Evolutionary conservation across 352 stramenopile species (phyloP), one percentile per base, ranked within the genome.

Genomic region (Phytophthora pseudosyringae): DNA sequence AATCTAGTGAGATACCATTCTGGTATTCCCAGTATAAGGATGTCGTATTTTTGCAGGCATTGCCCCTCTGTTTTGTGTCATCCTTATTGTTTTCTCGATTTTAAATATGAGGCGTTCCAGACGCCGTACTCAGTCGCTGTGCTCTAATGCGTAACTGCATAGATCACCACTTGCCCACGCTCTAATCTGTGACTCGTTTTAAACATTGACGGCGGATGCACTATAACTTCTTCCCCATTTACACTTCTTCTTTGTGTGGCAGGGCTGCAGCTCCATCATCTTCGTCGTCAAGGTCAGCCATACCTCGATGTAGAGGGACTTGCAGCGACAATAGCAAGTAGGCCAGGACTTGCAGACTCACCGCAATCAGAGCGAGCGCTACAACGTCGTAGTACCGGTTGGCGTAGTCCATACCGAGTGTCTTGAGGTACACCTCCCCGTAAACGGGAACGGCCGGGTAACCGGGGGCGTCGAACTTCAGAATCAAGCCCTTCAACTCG

Each of bases 401-500:
- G 18, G 76, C 75, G 40, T 89, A 90, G 67, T 94, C 82, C 83
- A 93, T 92, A 41, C 83, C 84, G 29, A 94, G 73, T 25, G 86
- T 93, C 66, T 90, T 88, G 55, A 94, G 76, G 52, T 92, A 94
- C 12, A 94, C 86, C 47, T 94, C 86, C 26, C 86, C 86, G 43
- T 94, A 92, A 6, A 94, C 82, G 0, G 86, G 86, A 25, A 94
- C 78, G 15, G 71, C 69, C 12, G 84, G 82, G 67, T 94, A 93
- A 25, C 86, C 86, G 0, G 84, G 81, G 8, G 86, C 86, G 46
- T 94, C 73, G 46, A 94, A 94, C 67, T 76, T 89, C 38, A 94
- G 66, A 54, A 94, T 67, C 39, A 93, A 55, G 0, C 83, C 84
- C 47, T 89, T 86, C 21, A 93, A 70, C 54, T 94, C 86, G 60